Base-by-base conservation (phyloP, 164 flowering plant species). In the Magnolia sinica region DNA sequence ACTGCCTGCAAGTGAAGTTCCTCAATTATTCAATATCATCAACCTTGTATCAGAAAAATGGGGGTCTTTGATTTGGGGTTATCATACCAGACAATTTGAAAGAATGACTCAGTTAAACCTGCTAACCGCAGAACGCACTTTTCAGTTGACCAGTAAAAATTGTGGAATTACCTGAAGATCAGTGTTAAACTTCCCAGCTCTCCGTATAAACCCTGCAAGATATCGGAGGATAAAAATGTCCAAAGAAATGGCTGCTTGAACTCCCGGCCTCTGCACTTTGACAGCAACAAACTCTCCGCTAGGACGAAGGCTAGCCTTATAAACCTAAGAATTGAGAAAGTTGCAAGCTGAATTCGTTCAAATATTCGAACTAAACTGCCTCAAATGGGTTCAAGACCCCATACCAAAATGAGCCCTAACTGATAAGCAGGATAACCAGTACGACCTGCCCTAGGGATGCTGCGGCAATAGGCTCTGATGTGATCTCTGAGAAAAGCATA, bases 261-360 rank as follows among this genome's bases (percentile, higher is more conserved):
- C 99, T 74, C 99, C 99, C 50, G 99, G 99, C 76, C 99, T 85
- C 80, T 96, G 99, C 74, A 96, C 99, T 84, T 96, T 96, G 71
- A 96, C 91, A 77, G 99, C 99, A 84, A 96, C 97, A 81, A 96
- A 81, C 78, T 86, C 76, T 71, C 95, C 95, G 76, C 66, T 86
- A 50, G 75, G 69, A 20, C 90, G 88, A 76, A 94, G 93, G 83
- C 93, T 91, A 64, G 97, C 99, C 85, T 94, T 85, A 82, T 92
- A 96, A 71, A 96, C 99, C 98, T 96, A 77, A 1, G 27, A 29
- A 9, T 73, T 37, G 75, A 76, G 45, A 50, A 78, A 76, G 71
- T 19, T 4, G 73, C 23, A 18, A 68, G 19, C 24, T 45, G 50
- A 71, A 59, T 23, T 58, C 45, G 16, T 66, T 68, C 45, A 29